A percentile compares a stretch with the other conserved stretches of the same genome.
phyloP scores from a whole-genome alignment of 2,329 filamentous ascomycete genomes.

The Aspergillus niger region DNA sequence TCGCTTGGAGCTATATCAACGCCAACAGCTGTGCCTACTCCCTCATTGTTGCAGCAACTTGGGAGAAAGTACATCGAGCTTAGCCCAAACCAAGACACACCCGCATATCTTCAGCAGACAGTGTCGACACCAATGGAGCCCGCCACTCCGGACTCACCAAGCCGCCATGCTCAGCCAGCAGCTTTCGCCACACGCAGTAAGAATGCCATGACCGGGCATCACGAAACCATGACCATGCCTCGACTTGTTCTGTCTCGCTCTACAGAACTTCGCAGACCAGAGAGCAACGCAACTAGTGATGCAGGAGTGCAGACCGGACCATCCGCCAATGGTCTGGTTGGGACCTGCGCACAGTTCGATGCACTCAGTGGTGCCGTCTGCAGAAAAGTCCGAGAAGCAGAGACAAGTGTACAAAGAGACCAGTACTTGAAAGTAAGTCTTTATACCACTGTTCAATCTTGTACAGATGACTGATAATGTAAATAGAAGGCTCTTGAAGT shows the following conservation, averaged over 20 bases:
- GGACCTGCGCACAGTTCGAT: neutral
- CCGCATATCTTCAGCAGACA: constrained; percentile 23
- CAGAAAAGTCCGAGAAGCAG: constrained; percentile 11
- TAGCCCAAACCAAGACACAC: constrained; percentile 5
- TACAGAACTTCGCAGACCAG: neutral
- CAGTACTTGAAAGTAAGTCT: constrained; percentile 21
- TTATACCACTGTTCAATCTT: neutral
- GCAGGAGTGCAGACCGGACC: neutral
- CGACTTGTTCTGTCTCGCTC: neutral
- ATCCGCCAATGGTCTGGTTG: neutral
- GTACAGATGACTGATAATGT: neutral
- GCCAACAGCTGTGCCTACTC: neutral
- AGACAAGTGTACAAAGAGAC: constrained; percentile 15
- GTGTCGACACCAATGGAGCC: constrained; percentile 22
- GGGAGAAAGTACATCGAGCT: neutral
- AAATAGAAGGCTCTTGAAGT: constrained; percentile 18
- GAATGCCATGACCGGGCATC: neutral
- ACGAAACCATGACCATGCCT: neutral
- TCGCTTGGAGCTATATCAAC: neutral
- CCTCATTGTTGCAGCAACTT: neutral
- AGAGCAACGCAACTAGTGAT: neutral
- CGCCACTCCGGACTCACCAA: neutral
- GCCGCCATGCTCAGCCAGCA: constrained; percentile 5
- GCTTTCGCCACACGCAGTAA: constrained; percentile 21
- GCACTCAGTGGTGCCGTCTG: neutral